A percentile compares a stretch with the other conserved stretches of the same genome.
phyloP scores from a whole-genome alignment of 2,329 filamentous ascomycete species.

The Colletotrichum chlorophyti region DNA sequence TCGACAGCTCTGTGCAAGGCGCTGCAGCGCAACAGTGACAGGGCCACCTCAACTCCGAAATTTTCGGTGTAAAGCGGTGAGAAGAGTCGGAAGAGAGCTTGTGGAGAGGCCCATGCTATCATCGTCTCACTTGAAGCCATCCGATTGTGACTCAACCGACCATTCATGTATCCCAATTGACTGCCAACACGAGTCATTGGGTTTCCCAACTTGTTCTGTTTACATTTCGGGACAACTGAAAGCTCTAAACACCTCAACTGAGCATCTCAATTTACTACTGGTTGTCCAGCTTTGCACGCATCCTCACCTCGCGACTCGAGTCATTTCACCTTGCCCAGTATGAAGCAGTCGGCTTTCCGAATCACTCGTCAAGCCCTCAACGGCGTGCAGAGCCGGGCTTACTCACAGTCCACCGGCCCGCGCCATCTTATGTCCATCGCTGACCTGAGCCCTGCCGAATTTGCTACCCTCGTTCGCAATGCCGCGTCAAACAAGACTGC shows the following conservation, averaged over 20 bases:
- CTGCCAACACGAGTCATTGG: neutral
- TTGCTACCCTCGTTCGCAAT: constrained; percentile 83
- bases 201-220: neutral
- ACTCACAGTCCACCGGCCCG: constrained; percentile 54
- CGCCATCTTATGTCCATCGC: constrained; percentile 92
- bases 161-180: constrained; percentile 2
- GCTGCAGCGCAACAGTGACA: neutral
- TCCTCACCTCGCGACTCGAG: neutral
- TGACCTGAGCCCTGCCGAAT: constrained; percentile 81
- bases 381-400: constrained; percentile 49
- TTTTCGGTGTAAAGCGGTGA: constrained; percentile 30
- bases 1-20: constrained; percentile 1
- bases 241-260: neutral
- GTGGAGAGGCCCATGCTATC: constrained; percentile 5
- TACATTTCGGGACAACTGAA: neutral
- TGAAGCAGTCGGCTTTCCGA: constrained; percentile 43
- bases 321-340: constrained; percentile 30
- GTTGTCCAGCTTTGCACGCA: constrained; percentile 3
- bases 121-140: constrained; percentile 16
- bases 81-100: neutral
- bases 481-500: constrained; percentile 77
- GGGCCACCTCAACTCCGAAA: constrained; percentile 11
- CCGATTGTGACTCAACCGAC: constrained; percentile 23
- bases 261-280: neutral
- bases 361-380: constrained; percentile 41